These are phyloP conservation scores for Ganoderma lingzhi DNA, from an alignment of 1,284 basidiomycete genomes.

Conservation along the genomic window DNA sequence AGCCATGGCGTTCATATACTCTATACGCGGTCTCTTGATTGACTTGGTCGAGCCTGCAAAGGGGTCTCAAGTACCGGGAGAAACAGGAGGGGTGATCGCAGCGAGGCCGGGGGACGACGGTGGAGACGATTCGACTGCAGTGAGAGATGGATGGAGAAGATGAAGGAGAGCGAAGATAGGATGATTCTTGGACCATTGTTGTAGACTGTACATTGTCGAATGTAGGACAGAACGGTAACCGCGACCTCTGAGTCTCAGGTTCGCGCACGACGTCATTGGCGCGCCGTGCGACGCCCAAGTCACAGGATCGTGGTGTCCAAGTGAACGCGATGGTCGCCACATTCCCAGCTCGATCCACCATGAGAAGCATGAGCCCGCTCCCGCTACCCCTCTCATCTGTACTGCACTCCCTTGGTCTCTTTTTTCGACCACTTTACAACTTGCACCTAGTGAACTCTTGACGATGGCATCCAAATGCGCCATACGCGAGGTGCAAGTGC, in stretches of 20 bases:
- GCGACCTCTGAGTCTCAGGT: too few species aligned
- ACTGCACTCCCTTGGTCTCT: not conserved
- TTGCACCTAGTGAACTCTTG: not conserved
- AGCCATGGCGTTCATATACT: slow-evolving; percentile 30
- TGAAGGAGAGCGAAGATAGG: slow-evolving; percentile 16
- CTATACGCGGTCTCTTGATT: slow-evolving; percentile 31
- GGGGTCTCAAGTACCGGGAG: slow-evolving; percentile 38
- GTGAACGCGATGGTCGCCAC: too few species aligned
- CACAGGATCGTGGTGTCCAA: too few species aligned
- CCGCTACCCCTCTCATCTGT: not conserved
- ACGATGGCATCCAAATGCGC: slow-evolving; percentile 12
- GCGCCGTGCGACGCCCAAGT: too few species aligned
- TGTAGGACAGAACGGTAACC: not conserved
- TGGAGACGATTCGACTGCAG: slow-evolving; percentile 29
- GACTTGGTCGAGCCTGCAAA: slow-evolving; percentile 42
- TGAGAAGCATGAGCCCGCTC: slow-evolving; percentile 4
- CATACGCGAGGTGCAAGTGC: slow-evolving; percentile 13
- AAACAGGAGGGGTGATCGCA: slow-evolving; percentile 33
- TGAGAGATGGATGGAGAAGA: slow-evolving; percentile 23
- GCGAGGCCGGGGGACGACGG: slow-evolving; percentile 25
- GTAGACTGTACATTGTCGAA: not conserved
- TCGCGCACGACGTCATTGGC: not conserved
- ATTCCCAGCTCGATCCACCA: not conserved
- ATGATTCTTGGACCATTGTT: not conserved
- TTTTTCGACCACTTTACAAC: not conserved